These are phyloP conservation scores for Raffaelea arxii DNA, from an alignment of 2,329 filamentous ascomycete genomes.

Conservation along the genomic window DNA sequence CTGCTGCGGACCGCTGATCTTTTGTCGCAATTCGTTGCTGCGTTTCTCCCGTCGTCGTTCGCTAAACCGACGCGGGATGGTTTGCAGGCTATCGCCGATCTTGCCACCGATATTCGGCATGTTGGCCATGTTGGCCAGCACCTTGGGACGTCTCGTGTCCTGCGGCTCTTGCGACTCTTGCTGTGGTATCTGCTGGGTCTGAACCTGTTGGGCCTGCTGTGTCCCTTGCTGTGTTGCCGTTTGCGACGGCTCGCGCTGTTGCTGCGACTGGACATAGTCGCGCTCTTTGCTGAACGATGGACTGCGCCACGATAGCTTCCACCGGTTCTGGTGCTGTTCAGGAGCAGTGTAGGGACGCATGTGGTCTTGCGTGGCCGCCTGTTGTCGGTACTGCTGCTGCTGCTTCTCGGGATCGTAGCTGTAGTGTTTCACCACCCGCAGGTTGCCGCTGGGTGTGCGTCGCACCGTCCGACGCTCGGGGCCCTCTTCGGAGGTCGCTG, in stretches of 20 bases:
- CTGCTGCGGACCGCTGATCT: slow-evolving; percentile 49
- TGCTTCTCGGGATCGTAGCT: slow-evolving; percentile 30
- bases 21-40: slow-evolving; percentile 46
- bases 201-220: background rate
- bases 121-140: slow-evolving; percentile 4
- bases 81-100: slow-evolving; percentile 40
- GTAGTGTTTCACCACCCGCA: slow-evolving; percentile 47
- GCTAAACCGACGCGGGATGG: slow-evolving; percentile 44
- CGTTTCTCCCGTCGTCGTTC: slow-evolving; percentile 51
- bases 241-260: background rate
- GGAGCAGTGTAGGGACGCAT: slow-evolving; percentile 28
- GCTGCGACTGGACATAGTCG: background rate
- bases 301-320: slow-evolving; percentile 14
- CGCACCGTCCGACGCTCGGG: slow-evolving; percentile 48
- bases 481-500: slow-evolving; percentile 17
- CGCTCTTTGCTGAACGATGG: slow-evolving; percentile 3
- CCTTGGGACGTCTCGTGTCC: background rate
- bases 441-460: slow-evolving; percentile 48
- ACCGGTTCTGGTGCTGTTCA: slow-evolving; percentile 11
- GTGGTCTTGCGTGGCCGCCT: slow-evolving; percentile 11
- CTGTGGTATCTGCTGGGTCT: background rate
- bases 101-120: slow-evolving; percentile 31
- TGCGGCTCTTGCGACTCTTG: background rate
- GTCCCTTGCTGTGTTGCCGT: background rate
- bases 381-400: slow-evolving; percentile 7